Base-by-base conservation (phyloP, 2,329 filamentous ascomycete genomes). In the Stagonosporopsis rhizophila region DNA sequence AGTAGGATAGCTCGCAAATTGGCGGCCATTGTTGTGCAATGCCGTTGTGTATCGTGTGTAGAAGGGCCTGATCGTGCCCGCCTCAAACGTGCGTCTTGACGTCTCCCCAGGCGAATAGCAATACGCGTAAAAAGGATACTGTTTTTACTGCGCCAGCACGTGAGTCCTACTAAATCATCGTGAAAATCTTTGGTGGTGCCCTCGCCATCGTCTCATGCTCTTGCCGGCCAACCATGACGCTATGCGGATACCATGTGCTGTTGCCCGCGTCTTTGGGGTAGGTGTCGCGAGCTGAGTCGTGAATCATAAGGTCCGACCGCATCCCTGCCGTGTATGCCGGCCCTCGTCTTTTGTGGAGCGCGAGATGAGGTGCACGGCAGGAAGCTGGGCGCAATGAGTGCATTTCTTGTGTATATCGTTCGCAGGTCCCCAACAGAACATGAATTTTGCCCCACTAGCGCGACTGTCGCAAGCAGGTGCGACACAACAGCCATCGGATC, bases 271-370 rank as follows among this genome's bases (percentile, higher is more conserved):
- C 8, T 6, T 28, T 5, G 7, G 15, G 41, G 52, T 30, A 56
- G 35, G 52, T 56, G 14, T 56, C 35, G 52, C 52, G 45, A 56
- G 46, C 20, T 42, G 52, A 50, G 22, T 56, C 40, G 44, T 49
- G 44, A 39, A 30, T 6, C 15, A 44, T 17, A 30, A 28, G 17
- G 37, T 39, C 39, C 44, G 44, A 55, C 32, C 38, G 32, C 45
- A 30, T 25, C 42, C 23, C 9, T 42, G 39, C 44, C 34, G 32
- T 49, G 3, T 35, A 22, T 46, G 14, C 12, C 28, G 52, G 41
- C 7, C 23, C 17, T 35, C 40, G 30, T 50, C 39, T 56, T 39
- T 12, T 34, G 40, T 49, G 39, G 52, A 39, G 23, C 34, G 20
- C 28, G 7, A 20, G 32, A 39, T 32, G 15, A 32, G 25, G 6